Evolutionary conservation across 306 rosid genomes (phyloP).

Genomic region (Hylodesmum podocarpum): DNA sequence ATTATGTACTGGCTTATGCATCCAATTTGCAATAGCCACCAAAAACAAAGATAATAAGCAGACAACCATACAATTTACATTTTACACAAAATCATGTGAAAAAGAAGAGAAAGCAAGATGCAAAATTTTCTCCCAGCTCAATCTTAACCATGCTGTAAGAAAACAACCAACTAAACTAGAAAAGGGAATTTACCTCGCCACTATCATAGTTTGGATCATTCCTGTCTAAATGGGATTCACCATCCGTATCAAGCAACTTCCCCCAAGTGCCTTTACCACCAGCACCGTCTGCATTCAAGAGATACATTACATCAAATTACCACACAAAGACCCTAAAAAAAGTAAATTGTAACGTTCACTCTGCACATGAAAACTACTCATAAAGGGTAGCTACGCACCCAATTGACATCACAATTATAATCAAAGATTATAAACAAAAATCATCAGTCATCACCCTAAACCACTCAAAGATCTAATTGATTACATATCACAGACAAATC

Average conservation of each 20-base stretch:
- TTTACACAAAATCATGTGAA: not conserved
- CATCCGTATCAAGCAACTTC: slow-evolving; percentile 30
- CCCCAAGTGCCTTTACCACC: slow-evolving; percentile 38
- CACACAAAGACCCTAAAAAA: not conserved
- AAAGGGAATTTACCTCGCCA: slow-evolving; percentile 28
- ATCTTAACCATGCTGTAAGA: not conserved
- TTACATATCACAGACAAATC: too few species aligned
- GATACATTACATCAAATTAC: not conserved
- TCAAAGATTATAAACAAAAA: too few species aligned
- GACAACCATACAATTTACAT: not conserved
- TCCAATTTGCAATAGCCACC: not conserved
- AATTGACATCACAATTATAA: too few species aligned
- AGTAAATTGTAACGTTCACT: not conserved
- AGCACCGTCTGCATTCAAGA: slow-evolving; percentile 24
- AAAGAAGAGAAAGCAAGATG: not conserved
- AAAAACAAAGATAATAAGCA: not conserved
- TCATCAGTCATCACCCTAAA: too few species aligned
- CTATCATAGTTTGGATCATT: slow-evolving; percentile 35
- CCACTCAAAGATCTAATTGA: too few species aligned
- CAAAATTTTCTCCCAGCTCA: not conserved
- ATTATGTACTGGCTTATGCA: not conserved
- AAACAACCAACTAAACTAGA: not conserved
- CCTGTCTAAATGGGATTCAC: slow-evolving; percentile 19
- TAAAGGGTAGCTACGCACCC: too few species aligned
- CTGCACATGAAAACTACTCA: not conserved